Evolutionary conservation across 1,139 yeast genomes (phyloP).

Genomic region (Blastobotrys petasosporus): DNA sequence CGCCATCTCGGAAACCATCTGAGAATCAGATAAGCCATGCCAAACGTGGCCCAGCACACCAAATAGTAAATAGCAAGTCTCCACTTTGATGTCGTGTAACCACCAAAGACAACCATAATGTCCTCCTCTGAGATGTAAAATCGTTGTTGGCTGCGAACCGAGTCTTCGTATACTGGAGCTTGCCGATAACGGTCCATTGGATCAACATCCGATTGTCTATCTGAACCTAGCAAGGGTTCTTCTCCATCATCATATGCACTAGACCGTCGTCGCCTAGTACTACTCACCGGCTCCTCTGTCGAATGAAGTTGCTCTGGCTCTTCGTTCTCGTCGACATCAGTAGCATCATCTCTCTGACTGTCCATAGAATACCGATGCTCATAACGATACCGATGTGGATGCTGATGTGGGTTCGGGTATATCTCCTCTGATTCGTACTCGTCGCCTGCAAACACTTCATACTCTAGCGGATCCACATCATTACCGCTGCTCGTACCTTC

Average conservation of each 20-base stretch:
- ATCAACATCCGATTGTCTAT: background rate
- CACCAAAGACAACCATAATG: constrained; percentile 88
- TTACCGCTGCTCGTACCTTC: constrained; percentile 81
- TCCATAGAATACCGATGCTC: constrained; percentile 7
- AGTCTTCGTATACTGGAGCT: constrained; percentile 8
- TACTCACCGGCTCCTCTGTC: constrained; percentile 12
- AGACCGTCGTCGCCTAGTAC: constrained; percentile 18
- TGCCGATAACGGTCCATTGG: background rate
- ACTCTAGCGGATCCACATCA: constrained; percentile 40
- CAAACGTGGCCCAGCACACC: constrained; percentile 56
- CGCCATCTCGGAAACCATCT: constrained; percentile 84
- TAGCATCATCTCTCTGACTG: background rate
- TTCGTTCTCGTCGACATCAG: constrained; percentile 4
- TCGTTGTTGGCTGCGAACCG: constrained; percentile 45
- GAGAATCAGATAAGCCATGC: constrained; percentile 63
- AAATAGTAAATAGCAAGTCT: constrained; percentile 47
- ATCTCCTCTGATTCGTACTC: constrained; percentile 25
- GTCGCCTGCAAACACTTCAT: constrained; percentile 36
- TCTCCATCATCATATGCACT: constrained; percentile 16
- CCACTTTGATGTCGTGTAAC: constrained; percentile 54
- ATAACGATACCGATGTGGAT: constrained; percentile 20
- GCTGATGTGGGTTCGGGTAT: constrained; percentile 18
- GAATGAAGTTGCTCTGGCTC: constrained; percentile 9
- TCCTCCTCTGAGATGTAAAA: constrained; percentile 95
- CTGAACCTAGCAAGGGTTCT: constrained; percentile 12